Base-by-base conservation (phyloP, 371 early-diverging fungal species). In the Apophysomyces trapeziformis region DNA sequence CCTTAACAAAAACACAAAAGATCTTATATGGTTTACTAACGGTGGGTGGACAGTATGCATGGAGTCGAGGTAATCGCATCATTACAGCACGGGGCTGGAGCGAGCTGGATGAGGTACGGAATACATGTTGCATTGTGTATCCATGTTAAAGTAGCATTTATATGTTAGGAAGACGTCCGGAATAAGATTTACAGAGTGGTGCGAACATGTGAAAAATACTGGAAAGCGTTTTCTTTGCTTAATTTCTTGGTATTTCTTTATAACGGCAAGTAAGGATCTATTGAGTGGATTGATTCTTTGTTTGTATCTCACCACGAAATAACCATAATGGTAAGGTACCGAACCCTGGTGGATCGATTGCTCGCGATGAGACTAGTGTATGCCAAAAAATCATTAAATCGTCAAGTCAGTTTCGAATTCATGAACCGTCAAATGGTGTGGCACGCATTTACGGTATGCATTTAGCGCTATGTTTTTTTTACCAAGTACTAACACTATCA, bases 391-490 rank as follows among this genome's bases (percentile, higher is more conserved):
- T 90, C 91, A 35, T 78, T 91, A 65, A 80, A 88, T 57, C 87
- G 95, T 54, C 87, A 88, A 68, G 90, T 96, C 56, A 93, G 92
- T 71, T 95, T 94, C 71, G 97, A 95, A 70, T 96, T 94, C 68
- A 81, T 96, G 73, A 96, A 96, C 72, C 84, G 97, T 38, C 95
- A 96, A 79, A 85, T 96, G 74, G 94, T 95, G 56, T 95, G 96
- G 96, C 92, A 94, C 38, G 94, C 95, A 54, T 95, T 96, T 68
- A 95, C 95, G 21, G 94, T 92, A 87, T 68, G 86, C 70, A 21
- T 1, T 1, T 26, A 26, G 32, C 18, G 5, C 18, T 61, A 18
- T 38, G 6, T 38, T 26, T 8, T 26, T 11, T 32, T 32, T 37
- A n/a, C 32, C 38, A 12, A 35, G 13, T 62, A 58, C 37, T 60